Evolutionary conservation across 192 early-diverging fungal species (phyloP).

Genomic region (Coemansia reversa): DNA sequence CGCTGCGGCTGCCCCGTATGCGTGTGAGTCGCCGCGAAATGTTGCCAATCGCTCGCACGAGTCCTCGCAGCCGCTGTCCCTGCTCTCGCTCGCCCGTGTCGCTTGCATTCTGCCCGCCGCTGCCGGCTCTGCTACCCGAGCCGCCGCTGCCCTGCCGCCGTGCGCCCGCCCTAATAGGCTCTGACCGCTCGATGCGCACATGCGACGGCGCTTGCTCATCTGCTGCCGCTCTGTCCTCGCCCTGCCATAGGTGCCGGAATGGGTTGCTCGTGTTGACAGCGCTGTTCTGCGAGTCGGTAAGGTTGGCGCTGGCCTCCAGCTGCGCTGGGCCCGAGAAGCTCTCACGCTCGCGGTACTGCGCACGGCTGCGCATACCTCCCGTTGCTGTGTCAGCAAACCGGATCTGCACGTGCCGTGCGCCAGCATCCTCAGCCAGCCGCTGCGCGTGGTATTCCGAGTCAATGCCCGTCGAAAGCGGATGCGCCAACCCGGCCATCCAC

Average conservation of each 20-base stretch:
- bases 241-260: slow-evolving; percentile 26
- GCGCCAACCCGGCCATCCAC: slow-evolving; percentile 44
- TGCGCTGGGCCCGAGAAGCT: slow-evolving; percentile 52
- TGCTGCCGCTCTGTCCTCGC: slow-evolving; percentile 14
- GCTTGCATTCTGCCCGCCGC: not conserved
- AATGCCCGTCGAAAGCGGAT: slow-evolving; percentile 31
- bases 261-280: slow-evolving; percentile 18
- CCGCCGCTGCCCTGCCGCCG: not conserved
- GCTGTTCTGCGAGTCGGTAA: slow-evolving; percentile 39
- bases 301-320: slow-evolving; percentile 38
- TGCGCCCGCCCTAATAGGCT: not conserved
- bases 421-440: not conserved
- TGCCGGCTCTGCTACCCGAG: not conserved
- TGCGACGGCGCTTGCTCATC: not conserved
- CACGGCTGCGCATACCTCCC: slow-evolving; percentile 6
- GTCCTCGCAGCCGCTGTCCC: slow-evolving; percentile 22
- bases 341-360: slow-evolving; percentile 32
- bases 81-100: slow-evolving; percentile 8
- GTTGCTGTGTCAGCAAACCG: slow-evolving; percentile 8
- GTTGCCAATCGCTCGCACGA: slow-evolving; percentile 44
- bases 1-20: slow-evolving; percentile 43
- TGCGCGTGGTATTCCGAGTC: slow-evolving; percentile 17
- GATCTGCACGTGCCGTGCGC: slow-evolving; percentile 7
- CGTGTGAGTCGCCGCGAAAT: slow-evolving; percentile 40
- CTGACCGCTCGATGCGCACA: not conserved